These are phyloP conservation scores for Ophioceras dolichostomum DNA, from an alignment of 2,329 filamentous ascomycete species.

Conservation along the genomic window DNA sequence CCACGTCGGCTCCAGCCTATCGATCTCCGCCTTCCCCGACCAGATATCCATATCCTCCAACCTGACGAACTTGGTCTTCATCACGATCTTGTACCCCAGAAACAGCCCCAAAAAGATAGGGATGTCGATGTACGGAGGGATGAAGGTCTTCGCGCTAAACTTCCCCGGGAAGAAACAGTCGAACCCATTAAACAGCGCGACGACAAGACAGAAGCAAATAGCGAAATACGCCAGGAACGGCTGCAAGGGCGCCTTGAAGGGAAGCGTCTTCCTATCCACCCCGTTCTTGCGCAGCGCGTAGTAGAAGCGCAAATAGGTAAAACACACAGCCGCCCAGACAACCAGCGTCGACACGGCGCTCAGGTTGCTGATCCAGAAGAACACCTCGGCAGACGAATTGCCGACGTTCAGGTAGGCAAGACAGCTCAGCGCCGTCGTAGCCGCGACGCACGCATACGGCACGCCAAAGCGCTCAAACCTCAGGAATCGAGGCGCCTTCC, in stretches of 20 bases:
- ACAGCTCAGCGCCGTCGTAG: slow-evolving; percentile 46
- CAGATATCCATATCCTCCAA: slow-evolving; percentile 7
- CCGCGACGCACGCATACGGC: slow-evolving; percentile 18
- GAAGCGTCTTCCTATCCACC: slow-evolving; percentile 48
- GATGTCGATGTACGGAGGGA: slow-evolving; percentile 24
- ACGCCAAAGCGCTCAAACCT: slow-evolving; percentile 32
- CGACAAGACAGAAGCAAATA: slow-evolving; percentile 46
- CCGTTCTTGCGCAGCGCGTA: slow-evolving; percentile 53
- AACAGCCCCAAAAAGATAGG: slow-evolving; percentile 10
- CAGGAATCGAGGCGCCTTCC: slow-evolving; percentile 33
- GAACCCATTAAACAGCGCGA: slow-evolving; percentile 63
- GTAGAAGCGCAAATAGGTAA: slow-evolving; percentile 59
- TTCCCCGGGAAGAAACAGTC: slow-evolving; percentile 53
- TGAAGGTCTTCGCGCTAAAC: slow-evolving; percentile 17
- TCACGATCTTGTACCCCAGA: slow-evolving; percentile 11
- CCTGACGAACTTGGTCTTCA: slow-evolving; percentile 4
- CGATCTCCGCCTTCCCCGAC: slow-evolving; percentile 48
- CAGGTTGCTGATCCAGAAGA: slow-evolving; percentile 12
- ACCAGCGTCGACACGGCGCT: slow-evolving; percentile 59
- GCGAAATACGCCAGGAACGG: slow-evolving; percentile 57
- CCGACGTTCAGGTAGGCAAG: slow-evolving; percentile 51
- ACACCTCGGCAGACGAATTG: slow-evolving; percentile 5
- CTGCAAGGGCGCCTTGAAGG: slow-evolving; percentile 53
- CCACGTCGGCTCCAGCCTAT: slow-evolving; percentile 25
- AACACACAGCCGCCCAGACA: slow-evolving; percentile 54